Evolutionary conservation across 768 basidiomycete species (phyloP).

Genomic region (Russula abietina): DNA sequence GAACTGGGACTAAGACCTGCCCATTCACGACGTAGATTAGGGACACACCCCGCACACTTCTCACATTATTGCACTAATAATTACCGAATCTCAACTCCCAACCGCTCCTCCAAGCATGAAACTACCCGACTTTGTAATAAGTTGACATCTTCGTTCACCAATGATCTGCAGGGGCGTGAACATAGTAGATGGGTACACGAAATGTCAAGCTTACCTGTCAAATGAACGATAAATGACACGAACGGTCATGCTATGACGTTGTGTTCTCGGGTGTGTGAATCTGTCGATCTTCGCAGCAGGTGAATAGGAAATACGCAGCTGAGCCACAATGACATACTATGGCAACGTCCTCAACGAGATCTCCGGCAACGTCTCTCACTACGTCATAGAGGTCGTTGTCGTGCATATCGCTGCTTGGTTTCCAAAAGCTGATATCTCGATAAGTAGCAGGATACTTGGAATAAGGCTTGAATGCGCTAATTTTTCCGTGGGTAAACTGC

Average conservation of each 20-base stretch:
- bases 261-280: conserved; percentile 86
- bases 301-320: conserved; percentile 8
- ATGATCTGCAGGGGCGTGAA: conserved; percentile 45
- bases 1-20: conserved; percentile 16
- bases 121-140: conserved; percentile 61
- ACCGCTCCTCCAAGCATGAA: conserved; percentile 48
- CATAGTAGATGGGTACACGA: background rate
- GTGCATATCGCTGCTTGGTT: conserved; percentile 55
- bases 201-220: conserved; percentile 61
- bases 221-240: conserved; percentile 93
- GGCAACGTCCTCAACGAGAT: conserved; percentile 86
- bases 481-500: conserved; percentile 74
- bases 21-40: conserved; percentile 29
- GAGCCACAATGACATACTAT: conserved; percentile 45
- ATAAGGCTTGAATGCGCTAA: conserved; percentile 83
- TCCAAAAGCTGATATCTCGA: conserved; percentile 96
- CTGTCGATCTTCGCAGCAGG: conserved; percentile 67
- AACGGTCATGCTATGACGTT: conserved; percentile 75
- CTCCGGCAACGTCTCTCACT: conserved; percentile 87
- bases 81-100: conserved; percentile 86
- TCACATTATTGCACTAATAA: conserved; percentile 37
- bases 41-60: conserved; percentile 27
- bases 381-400: conserved; percentile 98
- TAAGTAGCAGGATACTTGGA: conserved; percentile 89
- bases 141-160: conserved; percentile 88